Base-by-base conservation (phyloP, 2,329 filamentous ascomycete species). In the Penicillium frequentans region DNA sequence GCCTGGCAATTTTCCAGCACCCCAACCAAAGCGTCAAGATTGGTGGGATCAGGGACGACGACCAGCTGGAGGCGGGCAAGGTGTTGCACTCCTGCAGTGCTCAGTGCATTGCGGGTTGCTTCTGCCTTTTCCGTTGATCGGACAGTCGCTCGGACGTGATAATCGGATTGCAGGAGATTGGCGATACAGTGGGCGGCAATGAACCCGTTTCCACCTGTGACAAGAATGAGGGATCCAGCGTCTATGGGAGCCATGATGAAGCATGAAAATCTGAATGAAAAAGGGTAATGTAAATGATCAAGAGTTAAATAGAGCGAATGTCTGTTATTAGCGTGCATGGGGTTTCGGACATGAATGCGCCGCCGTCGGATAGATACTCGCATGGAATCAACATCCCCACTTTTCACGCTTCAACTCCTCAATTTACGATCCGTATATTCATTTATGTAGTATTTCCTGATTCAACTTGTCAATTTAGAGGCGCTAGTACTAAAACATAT, bases 171-270 rank as follows among this genome's bases (percentile, higher is more conserved):
- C 14, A 68, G 53, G 9, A 68, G 58, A 19, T 50, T 55, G 2
- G 60, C 52, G 52, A 68, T 66, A 54, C 61, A 63, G 49, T 68
- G 64, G 13, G 65, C 63, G 37, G 61, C 65, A 49, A 68, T 66
- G 53, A 68, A 68, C 26, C 64, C 64, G 27, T 66, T 66, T 21
- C 61, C 65, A 26, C 65, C 65, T 14, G 65, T 68, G 1, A 68
- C 49, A 19, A 68, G 63, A 8, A 64, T 50, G 13, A 51, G 48
- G 19, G 58, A 57, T 19, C 47, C 47, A n/a, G 46, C 16, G 3
- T 63, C 56, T 13, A 61, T 49, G 2, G 58, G 56, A 14, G 55
- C 24, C 58, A 63, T 66, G 14, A 5, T 46, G 52, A 23, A 53
- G 11, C 27, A 14, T 16, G 11, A 13, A 31, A 0, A 14, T 6